Percentiles rank a stretch among this genome's conserved stretches.
phyloP scores from a whole-genome alignment of 2,329 filamentous ascomycete species.

The Diaporthe amygdali region DNA sequence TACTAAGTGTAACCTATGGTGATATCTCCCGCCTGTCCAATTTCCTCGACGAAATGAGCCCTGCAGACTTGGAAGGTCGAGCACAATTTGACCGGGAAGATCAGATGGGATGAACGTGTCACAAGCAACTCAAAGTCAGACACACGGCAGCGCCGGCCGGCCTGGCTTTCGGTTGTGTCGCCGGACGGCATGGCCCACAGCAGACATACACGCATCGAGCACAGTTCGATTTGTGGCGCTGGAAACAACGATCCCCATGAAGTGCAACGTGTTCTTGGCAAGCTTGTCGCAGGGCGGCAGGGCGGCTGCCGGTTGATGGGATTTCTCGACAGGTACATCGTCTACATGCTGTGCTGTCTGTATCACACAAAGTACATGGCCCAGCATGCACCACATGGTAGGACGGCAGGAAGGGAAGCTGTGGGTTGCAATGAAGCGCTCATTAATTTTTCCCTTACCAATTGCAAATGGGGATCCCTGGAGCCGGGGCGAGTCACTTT shows the following conservation, averaged over 20 bases:
- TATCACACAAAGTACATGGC: background rate
- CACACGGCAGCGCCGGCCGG: background rate
- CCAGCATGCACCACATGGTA: background rate
- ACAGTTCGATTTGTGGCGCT: background rate
- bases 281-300: background rate
- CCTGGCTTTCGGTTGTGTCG: background rate
- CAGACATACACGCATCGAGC: background rate
- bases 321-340: background rate
- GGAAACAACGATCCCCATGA: background rate
- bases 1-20: constrained; percentile 23
- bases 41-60: constrained; percentile 24
- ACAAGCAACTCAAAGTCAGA: background rate
- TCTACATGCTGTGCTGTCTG: background rate
- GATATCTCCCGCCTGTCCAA: constrained; percentile 22
- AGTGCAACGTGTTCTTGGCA: constrained; percentile 6
- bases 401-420: background rate
- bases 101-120: background rate
- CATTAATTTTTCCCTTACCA: constrained; percentile 9
- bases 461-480: constrained; percentile 19
- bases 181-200: background rate
- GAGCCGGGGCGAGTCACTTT: constrained; percentile 14
- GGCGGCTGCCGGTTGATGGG: background rate
- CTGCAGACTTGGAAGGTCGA: constrained; percentile 7
- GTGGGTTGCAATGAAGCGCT: constrained; percentile 7
- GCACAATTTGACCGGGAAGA: constrained; percentile 3